Percentiles rank a stretch among this genome's conserved stretches.
These are phyloP conservation scores for Xylaria digitata DNA, from an alignment of 2,329 filamentous ascomycete genomes.

Conservation along the genomic window DNA sequence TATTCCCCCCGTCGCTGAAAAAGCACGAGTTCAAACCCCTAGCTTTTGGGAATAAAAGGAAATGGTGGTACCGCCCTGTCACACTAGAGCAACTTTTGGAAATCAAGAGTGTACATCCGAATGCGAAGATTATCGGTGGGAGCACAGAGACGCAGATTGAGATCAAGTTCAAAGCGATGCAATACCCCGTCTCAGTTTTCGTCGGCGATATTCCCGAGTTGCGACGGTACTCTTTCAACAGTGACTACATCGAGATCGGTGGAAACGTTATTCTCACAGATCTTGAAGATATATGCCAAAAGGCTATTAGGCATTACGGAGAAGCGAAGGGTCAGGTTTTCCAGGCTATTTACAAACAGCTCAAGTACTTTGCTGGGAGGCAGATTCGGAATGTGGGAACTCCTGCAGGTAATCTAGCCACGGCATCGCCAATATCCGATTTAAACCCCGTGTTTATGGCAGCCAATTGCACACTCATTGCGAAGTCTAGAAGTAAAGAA, in stretches of 20 bases:
- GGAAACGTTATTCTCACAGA: slow-evolving; percentile 95
- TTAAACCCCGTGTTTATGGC: slow-evolving; percentile 94
- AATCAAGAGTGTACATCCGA: slow-evolving; percentile 87
- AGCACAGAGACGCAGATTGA: slow-evolving; percentile 98
- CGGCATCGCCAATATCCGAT: slow-evolving; percentile 95
- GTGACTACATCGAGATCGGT: slow-evolving; percentile 88
- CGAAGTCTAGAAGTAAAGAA: slow-evolving; percentile 78
- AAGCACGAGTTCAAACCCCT: slow-evolving; percentile 85
- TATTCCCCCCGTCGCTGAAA: slow-evolving; percentile 87
- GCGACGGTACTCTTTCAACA: slow-evolving; percentile 80
- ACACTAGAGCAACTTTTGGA: slow-evolving; percentile 88
- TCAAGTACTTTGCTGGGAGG: slow-evolving; percentile 92
- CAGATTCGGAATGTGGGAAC: slow-evolving; percentile 99
- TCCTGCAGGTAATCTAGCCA: slow-evolving; percentile 92
- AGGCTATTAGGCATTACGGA: slow-evolving; percentile 85
- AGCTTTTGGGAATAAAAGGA: slow-evolving; percentile 92
- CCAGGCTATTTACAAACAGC: slow-evolving; percentile 89
- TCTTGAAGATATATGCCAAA: slow-evolving; percentile 83
- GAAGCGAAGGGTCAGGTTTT: slow-evolving; percentile 79
- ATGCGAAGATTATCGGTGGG: slow-evolving; percentile 93
- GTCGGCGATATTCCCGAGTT: slow-evolving; percentile 94
- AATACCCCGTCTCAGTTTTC: slow-evolving; percentile 89
- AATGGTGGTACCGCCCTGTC: slow-evolving; percentile 91
- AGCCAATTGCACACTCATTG: slow-evolving; percentile 82
- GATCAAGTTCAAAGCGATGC: slow-evolving; percentile 95